Base-by-base conservation (phyloP, 2,329 filamentous ascomycete genomes). In the Neophaeococcomyces mojaviensis region DNA sequence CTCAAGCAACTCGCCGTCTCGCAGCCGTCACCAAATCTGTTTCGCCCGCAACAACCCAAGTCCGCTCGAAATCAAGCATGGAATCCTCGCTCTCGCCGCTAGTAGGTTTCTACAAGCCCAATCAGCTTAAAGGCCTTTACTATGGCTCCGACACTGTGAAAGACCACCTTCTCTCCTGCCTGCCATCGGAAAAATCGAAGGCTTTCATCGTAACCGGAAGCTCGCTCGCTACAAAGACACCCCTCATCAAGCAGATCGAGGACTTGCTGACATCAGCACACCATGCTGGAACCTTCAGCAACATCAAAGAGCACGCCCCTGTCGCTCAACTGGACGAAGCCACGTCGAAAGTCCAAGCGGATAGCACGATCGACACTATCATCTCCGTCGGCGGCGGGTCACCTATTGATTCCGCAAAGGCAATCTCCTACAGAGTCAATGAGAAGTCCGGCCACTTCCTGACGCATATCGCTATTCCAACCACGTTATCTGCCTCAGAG, bases 171-270 rank as follows among this genome's bases (percentile, higher is more conserved):
- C 49, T 72, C 10, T 61, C 65, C 16, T 65, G 63, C 41, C 66
- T 78, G 0, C 72, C 57, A 3, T 50, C 53, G 8, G 39, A 49
- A 2, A 47, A 10, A 9, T 76, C 73, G 42, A 76, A 76, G 61
- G 76, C 74, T 1, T 78, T 78, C 61, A 74, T 79, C 55, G 70
- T 79, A 36, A 78, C 76, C 1, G 74, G 74, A 19, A 64, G 60
- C 34, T 77, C 74, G 0, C 66, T 79, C 5, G 71, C 72, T 5
- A 73, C 59, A 34, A 78, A 77, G 54, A 78, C 76, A 0, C 62
- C 67, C 0, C 63, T 79, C 6, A 68, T 79, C 50, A 66, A 69
- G 45, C 62, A 72, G 39, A 66, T 78, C 13, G 73, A 78, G 60
- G 51, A 64, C 9, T 60, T 73, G 1, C 63, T 79, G 0, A 68